Percentiles rank a stretch among this genome's conserved stretches.
phyloP scores from a whole-genome alignment of 2,329 filamentous ascomycete genomes.

The Aureobasidium leucospermi region DNA sequence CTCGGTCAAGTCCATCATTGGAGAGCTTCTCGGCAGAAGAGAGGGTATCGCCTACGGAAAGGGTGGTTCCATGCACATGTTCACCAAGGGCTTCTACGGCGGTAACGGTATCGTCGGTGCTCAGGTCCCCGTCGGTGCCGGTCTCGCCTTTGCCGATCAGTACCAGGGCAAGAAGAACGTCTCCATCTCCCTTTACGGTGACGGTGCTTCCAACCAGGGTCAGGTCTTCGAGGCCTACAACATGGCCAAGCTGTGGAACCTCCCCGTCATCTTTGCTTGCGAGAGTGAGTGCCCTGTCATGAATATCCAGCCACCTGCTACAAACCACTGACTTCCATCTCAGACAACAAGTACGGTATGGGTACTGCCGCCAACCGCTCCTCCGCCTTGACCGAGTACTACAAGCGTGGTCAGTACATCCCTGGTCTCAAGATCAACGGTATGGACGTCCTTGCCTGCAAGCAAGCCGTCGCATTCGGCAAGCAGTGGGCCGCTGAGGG shows the following conservation, averaged over 20 bases:
- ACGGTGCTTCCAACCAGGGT: constrained; percentile 97
- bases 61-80: constrained; percentile 99
- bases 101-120: constrained; percentile 99
- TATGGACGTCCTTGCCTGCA: constrained; percentile 98
- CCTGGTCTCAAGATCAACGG: constrained; percentile 98
- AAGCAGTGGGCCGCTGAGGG: constrained; percentile 77
- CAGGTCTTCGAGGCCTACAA: constrained; percentile 99
- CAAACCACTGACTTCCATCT: constrained; percentile 17
- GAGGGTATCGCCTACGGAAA: constrained; percentile 98
- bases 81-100: constrained; percentile 93
- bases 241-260: constrained; percentile 99
- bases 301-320: neutral
- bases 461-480: constrained; percentile 89
- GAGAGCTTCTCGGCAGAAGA: constrained; percentile 87
- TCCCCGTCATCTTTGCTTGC: constrained; percentile 92
- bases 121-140: constrained; percentile 94
- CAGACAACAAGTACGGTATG: constrained; percentile 99
- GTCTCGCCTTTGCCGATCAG: constrained; percentile 93
- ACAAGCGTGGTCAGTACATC: constrained; percentile 99
- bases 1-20: constrained; percentile 84
- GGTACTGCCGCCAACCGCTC: constrained; percentile 92
- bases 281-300: constrained; percentile 62
- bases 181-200: constrained; percentile 87
- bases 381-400: constrained; percentile 96
- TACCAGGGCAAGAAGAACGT: constrained; percentile 83